phyloP scores from a whole-genome alignment of 139 green algal genomes.

The Chlamydomonas incerta region DNA sequence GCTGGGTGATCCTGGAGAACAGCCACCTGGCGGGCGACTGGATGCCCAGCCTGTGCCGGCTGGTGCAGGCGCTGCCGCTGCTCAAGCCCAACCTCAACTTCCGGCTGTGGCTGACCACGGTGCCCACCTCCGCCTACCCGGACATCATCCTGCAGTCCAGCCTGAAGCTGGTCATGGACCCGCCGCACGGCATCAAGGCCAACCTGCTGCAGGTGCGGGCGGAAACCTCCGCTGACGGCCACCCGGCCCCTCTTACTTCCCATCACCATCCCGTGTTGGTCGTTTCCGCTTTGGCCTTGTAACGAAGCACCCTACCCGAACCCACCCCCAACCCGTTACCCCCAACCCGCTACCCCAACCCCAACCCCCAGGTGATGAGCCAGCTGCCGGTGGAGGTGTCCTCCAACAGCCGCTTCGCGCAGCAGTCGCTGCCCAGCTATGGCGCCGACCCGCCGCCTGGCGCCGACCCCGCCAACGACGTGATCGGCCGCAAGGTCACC shows the following conservation, averaged over 20 bases:
- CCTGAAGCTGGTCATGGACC: conserved; percentile 61
- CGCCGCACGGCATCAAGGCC: conserved; percentile 47
- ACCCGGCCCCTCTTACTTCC: background rate
- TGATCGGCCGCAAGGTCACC: conserved; percentile 40
- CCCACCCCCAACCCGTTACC: background rate
- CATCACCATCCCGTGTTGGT: background rate
- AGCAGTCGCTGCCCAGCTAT: conserved; percentile 34
- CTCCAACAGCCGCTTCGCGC: conserved; percentile 29
- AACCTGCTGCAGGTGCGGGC: conserved; percentile 46
- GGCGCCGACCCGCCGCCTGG: background rate
- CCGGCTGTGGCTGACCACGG: conserved; percentile 72
- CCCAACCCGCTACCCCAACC: too few relatives aligned
- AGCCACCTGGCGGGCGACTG: conserved; percentile 75
- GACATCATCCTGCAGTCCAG: conserved; percentile 64
- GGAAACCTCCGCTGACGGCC: background rate
- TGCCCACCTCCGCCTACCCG: conserved; percentile 67
- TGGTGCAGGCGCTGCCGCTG: conserved; percentile 53
- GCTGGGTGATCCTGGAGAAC: conserved; percentile 83
- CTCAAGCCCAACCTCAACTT: conserved; percentile 65
- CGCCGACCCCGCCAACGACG: background rate
- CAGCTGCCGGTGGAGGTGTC: conserved; percentile 49
- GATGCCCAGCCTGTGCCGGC: conserved; percentile 74
- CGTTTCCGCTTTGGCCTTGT: background rate
- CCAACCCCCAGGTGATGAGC: conserved; percentile 37
- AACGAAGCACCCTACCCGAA: background rate